Conservation (phyloP, 257 asterid species). For the Gentiana dahurica region DNA sequence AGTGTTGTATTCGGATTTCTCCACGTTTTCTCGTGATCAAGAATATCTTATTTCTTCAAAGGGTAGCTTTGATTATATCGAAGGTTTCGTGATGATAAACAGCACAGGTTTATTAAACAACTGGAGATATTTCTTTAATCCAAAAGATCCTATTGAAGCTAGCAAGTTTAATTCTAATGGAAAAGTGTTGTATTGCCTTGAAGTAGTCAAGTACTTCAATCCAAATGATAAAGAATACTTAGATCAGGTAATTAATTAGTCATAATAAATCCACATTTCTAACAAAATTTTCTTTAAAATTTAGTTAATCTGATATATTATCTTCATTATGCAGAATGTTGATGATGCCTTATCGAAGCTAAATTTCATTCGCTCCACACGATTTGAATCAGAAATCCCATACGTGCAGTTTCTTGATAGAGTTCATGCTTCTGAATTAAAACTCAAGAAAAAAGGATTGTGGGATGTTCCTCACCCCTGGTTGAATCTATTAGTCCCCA, state of each 20-base stretch:
- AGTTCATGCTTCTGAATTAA: conserved; percentile 63
- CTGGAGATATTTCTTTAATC: conserved; percentile 86
- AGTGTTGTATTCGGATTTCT: conserved; percentile 66
- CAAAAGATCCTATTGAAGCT: conserved; percentile 66
- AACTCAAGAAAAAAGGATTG: conserved; percentile 56
- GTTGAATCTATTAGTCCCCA: conserved; percentile 79
- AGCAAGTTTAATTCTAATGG: conserved; percentile 70
- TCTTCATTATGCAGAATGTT: conserved; percentile 42
- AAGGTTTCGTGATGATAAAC: conserved; percentile 74
- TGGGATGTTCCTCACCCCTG: conserved; percentile 99
- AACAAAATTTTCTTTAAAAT: too few species aligned
- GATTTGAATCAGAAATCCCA: conserved; percentile 60
- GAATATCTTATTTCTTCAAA: conserved; percentile 55
- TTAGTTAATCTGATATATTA: neutral
- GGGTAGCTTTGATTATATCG: conserved; percentile 60
- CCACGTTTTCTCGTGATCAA: conserved; percentile 59
- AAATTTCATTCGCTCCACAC: conserved; percentile 55
- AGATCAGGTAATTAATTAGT: conserved; percentile 32
- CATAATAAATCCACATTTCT: conserved; percentile 1
- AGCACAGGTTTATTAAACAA: conserved; percentile 63
- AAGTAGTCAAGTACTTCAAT: conserved; percentile 66
- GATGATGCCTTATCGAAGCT: conserved; percentile 44
- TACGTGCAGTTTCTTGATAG: conserved; percentile 68
- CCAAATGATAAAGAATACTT: conserved; percentile 31
- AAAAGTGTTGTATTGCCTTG: conserved; percentile 70